These are phyloP conservation scores for Phytophthora brassicae DNA, from an alignment of 352 stramenopile genomes.

Conservation along the genomic window DNA sequence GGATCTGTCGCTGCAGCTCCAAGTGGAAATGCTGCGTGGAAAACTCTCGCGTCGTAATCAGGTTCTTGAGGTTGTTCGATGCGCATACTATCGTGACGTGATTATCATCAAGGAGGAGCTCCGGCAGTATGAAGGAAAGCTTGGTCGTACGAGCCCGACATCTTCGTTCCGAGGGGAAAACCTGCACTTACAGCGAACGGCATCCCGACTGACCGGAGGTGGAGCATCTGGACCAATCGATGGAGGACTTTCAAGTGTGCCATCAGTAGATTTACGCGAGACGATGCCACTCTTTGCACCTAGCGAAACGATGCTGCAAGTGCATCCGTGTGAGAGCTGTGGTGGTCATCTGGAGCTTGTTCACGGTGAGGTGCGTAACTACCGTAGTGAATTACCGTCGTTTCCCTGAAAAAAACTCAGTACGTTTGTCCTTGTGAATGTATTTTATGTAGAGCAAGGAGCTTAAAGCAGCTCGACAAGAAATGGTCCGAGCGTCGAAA, in stretches of 20 bases:
- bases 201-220: constrained; percentile 13
- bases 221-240: constrained; percentile 11
- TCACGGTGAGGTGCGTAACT: constrained; percentile 63
- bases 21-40: constrained; percentile 70
- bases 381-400: not conserved
- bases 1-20: constrained; percentile 34
- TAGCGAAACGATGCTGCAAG: constrained; percentile 66
- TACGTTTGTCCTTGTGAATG: not conserved
- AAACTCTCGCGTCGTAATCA: constrained; percentile 72
- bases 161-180: constrained; percentile 13
- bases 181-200: constrained; percentile 10
- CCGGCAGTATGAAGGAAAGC: constrained; percentile 35
- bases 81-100: constrained; percentile 82
- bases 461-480: constrained; percentile 55
- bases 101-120: constrained; percentile 85
- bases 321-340: constrained; percentile 74
- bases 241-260: constrained; percentile 52
- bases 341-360: constrained; percentile 77
- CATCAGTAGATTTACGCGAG: constrained; percentile 74
- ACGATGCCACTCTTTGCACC: constrained; percentile 71
- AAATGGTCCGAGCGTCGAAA: constrained; percentile 68
- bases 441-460: constrained; percentile 56
- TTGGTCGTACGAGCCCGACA: constrained; percentile 5
- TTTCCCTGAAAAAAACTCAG: not conserved
- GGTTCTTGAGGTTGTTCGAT: constrained; percentile 71